These are phyloP conservation scores for Sungouiella blattae DNA, from an alignment of 805 yeast species.

Conservation along the genomic window DNA sequence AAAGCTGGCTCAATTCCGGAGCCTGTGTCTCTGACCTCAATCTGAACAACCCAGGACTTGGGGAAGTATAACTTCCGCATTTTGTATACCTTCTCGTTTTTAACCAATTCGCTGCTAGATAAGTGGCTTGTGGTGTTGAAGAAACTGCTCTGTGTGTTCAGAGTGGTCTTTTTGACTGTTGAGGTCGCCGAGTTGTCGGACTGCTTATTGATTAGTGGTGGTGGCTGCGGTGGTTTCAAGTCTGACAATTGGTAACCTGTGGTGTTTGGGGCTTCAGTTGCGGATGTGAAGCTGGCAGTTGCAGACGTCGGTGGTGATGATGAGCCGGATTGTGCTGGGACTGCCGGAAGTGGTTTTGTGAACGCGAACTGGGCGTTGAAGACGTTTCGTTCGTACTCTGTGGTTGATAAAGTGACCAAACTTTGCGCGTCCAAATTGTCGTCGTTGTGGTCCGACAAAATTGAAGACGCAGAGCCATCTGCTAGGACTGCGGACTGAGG, in stretches of 20 bases:
- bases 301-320: not conserved
- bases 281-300: not conserved
- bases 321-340: slow-evolving; percentile 1
- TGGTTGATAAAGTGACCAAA: slow-evolving; percentile 32
- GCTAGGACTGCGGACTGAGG: too few relatives aligned
- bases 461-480: too few relatives aligned
- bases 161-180: too few relatives aligned
- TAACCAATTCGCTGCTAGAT: slow-evolving; percentile 28
- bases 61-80: slow-evolving; percentile 35
- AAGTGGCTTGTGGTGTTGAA: slow-evolving; percentile 3
- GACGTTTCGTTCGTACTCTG: slow-evolving; percentile 35
- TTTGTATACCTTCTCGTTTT: slow-evolving; percentile 31
- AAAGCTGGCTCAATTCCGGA: slow-evolving; percentile 86
- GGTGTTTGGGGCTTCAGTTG: too few relatives aligned
- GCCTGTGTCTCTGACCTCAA: slow-evolving; percentile 85
- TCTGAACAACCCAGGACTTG: slow-evolving; percentile 56
- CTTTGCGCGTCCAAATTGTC: slow-evolving; percentile 23
- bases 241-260: too few relatives aligned
- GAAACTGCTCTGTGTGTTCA: not conserved
- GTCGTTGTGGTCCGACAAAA: too few relatives aligned
- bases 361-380: slow-evolving; percentile 35
- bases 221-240: not conserved
- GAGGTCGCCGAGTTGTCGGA: too few relatives aligned
- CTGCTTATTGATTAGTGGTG: not conserved
- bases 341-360: slow-evolving; percentile 12